Evolutionary conservation across 2,329 filamentous ascomycete species (phyloP).

Genomic region (Aaosphaeria arxii): DNA sequence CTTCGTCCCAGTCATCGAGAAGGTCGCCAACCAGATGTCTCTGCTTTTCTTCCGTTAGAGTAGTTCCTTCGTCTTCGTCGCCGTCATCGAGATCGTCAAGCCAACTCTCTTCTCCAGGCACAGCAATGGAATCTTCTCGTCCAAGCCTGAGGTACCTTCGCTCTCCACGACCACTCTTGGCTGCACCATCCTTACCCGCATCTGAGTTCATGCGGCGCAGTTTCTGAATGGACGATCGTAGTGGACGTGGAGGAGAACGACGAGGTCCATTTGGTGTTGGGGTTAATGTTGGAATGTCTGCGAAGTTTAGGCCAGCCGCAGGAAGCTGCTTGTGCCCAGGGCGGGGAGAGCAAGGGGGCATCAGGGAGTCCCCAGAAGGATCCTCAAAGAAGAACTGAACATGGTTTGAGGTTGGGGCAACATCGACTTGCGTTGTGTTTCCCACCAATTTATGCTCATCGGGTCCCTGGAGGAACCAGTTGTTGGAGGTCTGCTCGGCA

Average conservation of each 20-base stretch:
- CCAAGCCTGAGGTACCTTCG: constrained; percentile 40
- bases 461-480: no score
- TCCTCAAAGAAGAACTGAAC: no score
- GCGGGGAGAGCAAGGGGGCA: constrained; percentile 20
- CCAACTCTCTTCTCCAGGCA: constrained; percentile 29
- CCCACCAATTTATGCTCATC: no score
- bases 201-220: constrained; percentile 46
- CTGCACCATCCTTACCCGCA: constrained; percentile 21
- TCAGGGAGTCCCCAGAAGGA: constrained; percentile 4
- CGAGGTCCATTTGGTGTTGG: constrained; percentile 28
- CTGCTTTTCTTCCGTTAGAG: constrained; percentile 16
- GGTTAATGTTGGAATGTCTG: constrained; percentile 16
- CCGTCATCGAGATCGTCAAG: constrained; percentile 18
- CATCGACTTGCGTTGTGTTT: no score
- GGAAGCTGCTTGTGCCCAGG: constrained; percentile 18
- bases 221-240: constrained; percentile 38
- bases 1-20: constrained; percentile 21
- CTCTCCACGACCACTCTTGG: constrained; percentile 22
- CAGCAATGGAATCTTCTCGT: constrained; percentile 30
- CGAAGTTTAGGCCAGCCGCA: constrained; percentile 17
- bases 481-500: no score
- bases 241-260: constrained; percentile 30
- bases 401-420: no score
- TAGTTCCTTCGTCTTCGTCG: constrained; percentile 1
- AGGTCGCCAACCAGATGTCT: constrained; percentile 16